A percentile compares a stretch with the other conserved stretches of the same genome.
phyloP scores from a whole-genome alignment of 2,329 filamentous ascomycete species.

The Graphium sp. region DNA sequence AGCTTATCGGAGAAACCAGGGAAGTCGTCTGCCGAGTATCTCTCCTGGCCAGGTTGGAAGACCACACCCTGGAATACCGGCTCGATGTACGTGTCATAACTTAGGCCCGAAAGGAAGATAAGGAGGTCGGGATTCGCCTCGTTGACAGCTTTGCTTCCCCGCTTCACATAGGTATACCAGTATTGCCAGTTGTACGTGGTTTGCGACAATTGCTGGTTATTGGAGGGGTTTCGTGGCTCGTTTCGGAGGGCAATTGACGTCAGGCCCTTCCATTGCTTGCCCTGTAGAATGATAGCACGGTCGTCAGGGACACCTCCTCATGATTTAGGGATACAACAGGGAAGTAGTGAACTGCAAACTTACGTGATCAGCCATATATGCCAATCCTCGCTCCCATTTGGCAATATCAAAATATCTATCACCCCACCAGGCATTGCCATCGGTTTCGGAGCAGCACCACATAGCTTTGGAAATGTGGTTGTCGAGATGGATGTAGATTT shows the following conservation, averaged over 20 bases:
- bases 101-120: slow-evolving; percentile 42
- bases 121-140: slow-evolving; percentile 29
- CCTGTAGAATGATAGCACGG: too few relatives aligned
- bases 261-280: slow-evolving; percentile 27
- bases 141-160: slow-evolving; percentile 31
- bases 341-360: slow-evolving; percentile 6
- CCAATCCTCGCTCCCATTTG: slow-evolving; percentile 43
- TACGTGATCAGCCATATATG: slow-evolving; percentile 43
- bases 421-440: slow-evolving; percentile 45
- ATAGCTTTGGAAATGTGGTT: slow-evolving; percentile 41
- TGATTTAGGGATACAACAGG: too few relatives aligned
- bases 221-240: slow-evolving; percentile 28
- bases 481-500: slow-evolving; percentile 41
- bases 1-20: slow-evolving; percentile 32
- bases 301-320: too few relatives aligned
- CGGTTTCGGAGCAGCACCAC: slow-evolving; percentile 38
- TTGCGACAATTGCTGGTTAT: slow-evolving; percentile 13
- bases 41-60: slow-evolving; percentile 25
- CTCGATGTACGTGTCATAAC: slow-evolving; percentile 36
- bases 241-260: slow-evolving; percentile 35
- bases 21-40: slow-evolving; percentile 28
- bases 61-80: slow-evolving; percentile 30
- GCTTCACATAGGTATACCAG: slow-evolving; percentile 33
- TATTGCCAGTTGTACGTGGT: slow-evolving; percentile 35
- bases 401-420: slow-evolving; percentile 38